Percentiles rank a stretch among this genome's conserved stretches.
Conservation (phyloP, 768 basidiomycete genomes). For the Termitomyces sp. region DNA sequence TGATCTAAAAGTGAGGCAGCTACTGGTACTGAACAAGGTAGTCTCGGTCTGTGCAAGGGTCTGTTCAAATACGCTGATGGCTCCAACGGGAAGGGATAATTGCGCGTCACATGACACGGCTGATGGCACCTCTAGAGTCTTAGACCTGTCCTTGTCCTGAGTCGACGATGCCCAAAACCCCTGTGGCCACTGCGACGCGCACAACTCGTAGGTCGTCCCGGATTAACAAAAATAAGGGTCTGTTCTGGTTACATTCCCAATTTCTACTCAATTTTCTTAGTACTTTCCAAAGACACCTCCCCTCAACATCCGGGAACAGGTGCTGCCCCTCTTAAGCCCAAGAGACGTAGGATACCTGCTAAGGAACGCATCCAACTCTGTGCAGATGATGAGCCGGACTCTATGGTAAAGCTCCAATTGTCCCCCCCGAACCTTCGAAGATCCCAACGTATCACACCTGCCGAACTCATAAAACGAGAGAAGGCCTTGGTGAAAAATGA, state of each 20-base stretch:
- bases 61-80: no score
- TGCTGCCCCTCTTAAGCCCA: slow-evolving; percentile 6
- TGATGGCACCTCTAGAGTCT: neutral
- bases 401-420: slow-evolving; percentile 12
- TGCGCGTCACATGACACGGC: slow-evolving; percentile 7
- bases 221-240: slow-evolving; percentile 20
- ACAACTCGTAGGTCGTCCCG: slow-evolving; percentile 26
- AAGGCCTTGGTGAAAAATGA: slow-evolving; percentile 33
- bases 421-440: slow-evolving; percentile 26
- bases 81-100: neutral
- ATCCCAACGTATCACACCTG: slow-evolving; percentile 35
- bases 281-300: neutral
- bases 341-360: slow-evolving; percentile 8
- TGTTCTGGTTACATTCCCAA: neutral
- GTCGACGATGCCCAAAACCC: slow-evolving; percentile 17
- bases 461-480: slow-evolving; percentile 37
- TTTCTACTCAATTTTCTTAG: neutral
- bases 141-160: neutral
- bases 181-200: slow-evolving; percentile 6
- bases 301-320: slow-evolving; percentile 1
- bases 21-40: neutral
- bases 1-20: neutral
- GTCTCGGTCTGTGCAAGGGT: no score
- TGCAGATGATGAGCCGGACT: slow-evolving; percentile 3
- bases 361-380: neutral